A percentile compares a stretch with the other conserved stretches of the same genome.
Conservation (phyloP, 2,329 filamentous ascomycete genomes). For the Claviceps sp. region DNA sequence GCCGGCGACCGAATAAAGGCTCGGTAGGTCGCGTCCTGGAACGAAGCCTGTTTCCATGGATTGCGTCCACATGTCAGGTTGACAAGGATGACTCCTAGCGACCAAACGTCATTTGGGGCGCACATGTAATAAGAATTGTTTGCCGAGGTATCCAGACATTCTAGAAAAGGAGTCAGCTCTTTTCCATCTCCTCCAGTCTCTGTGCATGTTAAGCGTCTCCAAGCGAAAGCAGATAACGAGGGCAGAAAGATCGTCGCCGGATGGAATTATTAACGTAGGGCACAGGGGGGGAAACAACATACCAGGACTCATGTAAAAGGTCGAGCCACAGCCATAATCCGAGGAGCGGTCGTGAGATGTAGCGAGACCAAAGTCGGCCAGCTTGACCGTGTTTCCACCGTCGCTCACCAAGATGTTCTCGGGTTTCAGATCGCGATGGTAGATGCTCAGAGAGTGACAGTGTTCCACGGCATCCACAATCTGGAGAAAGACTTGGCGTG, state of each 20-base stretch:
- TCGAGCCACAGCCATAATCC: slow-evolving; percentile 95
- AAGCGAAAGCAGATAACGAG: no score
- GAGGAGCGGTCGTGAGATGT: slow-evolving; percentile 72
- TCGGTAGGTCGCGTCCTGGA: slow-evolving; percentile 88
- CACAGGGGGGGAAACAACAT: slow-evolving; percentile 23
- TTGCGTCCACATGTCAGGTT: slow-evolving; percentile 97
- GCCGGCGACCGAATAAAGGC: slow-evolving; percentile 74
- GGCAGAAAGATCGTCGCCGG: no score
- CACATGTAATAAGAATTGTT: slow-evolving; percentile 72
- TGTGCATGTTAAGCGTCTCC: no score
- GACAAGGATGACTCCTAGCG: slow-evolving; percentile 91
- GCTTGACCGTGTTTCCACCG: slow-evolving; percentile 77
- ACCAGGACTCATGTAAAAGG: slow-evolving; percentile 99
- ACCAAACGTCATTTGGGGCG: slow-evolving; percentile 94
- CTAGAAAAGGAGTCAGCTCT: slow-evolving; percentile 30
- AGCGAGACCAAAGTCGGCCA: slow-evolving; percentile 94
- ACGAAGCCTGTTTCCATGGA: slow-evolving; percentile 93
- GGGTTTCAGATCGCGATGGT: slow-evolving; percentile 94
- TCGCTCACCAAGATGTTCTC: slow-evolving; percentile 94
- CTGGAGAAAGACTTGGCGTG: slow-evolving; percentile 81
- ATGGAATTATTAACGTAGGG: no score
- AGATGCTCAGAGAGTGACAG: slow-evolving; percentile 87
- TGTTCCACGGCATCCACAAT: slow-evolving; percentile 92
- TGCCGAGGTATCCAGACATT: slow-evolving; percentile 74
- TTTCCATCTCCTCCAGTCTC: no score